These are phyloP conservation scores for Saksenaea oblongispora DNA, from an alignment of 371 early-diverging fungal genomes.

Conservation along the genomic window DNA sequence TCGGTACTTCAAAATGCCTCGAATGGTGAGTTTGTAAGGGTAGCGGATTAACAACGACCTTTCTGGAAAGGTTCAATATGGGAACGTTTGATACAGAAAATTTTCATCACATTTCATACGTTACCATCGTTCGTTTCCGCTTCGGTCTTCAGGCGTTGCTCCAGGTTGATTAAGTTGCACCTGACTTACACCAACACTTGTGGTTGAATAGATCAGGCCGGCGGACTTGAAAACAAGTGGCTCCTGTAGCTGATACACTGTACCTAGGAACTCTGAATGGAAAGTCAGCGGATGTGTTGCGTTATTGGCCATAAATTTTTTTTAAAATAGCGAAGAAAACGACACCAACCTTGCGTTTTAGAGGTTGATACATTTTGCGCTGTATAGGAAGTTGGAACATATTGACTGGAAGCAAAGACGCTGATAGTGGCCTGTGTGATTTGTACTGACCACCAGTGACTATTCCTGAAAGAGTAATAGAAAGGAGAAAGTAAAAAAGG, in stretches of 20 bases:
- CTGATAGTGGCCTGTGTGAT: conserved; percentile 44
- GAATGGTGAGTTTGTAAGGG: conserved; percentile 65
- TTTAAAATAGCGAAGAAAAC: neutral
- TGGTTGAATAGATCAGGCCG: conserved; percentile 26
- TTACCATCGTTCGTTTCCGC: conserved; percentile 52
- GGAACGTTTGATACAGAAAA: neutral
- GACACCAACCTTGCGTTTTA: neutral
- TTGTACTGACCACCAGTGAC: conserved; percentile 27
- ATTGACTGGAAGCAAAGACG: conserved; percentile 55
- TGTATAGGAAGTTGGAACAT: conserved; percentile 17
- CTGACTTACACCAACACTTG: conserved; percentile 53
- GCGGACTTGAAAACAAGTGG: conserved; percentile 46
- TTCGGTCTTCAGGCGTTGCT: conserved; percentile 38
- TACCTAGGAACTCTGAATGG: conserved; percentile 49
- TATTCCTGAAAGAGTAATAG: conserved; percentile 10
- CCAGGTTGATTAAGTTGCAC: conserved; percentile 66
- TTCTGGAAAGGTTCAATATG: neutral
- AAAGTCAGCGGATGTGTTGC: neutral
- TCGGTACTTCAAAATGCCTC: conserved; percentile 65
- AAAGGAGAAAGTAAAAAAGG: neutral
- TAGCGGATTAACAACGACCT: conserved; percentile 59
- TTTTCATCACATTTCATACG: neutral
- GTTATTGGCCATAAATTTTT: neutral
- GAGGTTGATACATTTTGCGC: neutral
- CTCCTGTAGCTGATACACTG: conserved; percentile 50